Conservation (phyloP, 257 asterid species). For the Cruciata laevipes region DNA sequence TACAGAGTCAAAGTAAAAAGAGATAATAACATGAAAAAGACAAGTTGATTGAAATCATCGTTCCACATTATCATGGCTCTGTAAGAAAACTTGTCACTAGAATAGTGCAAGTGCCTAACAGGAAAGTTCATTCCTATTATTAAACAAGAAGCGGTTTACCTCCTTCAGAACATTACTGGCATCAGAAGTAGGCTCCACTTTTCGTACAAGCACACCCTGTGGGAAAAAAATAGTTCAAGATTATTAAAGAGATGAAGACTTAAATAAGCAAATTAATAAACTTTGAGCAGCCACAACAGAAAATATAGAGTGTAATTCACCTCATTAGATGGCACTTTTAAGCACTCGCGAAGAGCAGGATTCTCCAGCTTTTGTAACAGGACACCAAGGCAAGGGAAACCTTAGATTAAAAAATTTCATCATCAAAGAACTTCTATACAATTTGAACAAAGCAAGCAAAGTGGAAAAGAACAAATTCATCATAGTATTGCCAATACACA, state of each 20-base stretch:
- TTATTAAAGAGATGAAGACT: neutral
- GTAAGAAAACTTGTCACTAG: neutral
- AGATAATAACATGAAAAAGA: neutral
- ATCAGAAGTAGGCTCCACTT: constrained; percentile 76
- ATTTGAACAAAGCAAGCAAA: neutral
- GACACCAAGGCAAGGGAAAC: constrained; percentile 92
- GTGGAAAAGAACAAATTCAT: neutral
- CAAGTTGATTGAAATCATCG: neutral
- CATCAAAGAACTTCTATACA: neutral
- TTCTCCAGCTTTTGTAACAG: constrained; percentile 91
- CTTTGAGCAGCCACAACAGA: constrained; percentile 9
- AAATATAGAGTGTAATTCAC: constrained; percentile 32
- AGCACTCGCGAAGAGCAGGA: constrained; percentile 89
- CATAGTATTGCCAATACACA: constrained; percentile 10
- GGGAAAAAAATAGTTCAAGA: constrained; percentile 12
- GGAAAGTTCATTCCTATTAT: neutral
- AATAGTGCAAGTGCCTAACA: constrained; percentile 2
- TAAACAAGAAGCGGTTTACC: constrained; percentile 34
- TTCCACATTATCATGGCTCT: neutral
- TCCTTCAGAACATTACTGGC: constrained; percentile 59
- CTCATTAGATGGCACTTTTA: constrained; percentile 81
- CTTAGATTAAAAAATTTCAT: constrained; percentile 34
- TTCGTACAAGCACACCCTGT: constrained; percentile 81
- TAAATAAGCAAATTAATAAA: neutral
- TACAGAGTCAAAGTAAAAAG: neutral